Base-by-base conservation (phyloP, 768 basidiomycete species). In the Russula compacta region DNA sequence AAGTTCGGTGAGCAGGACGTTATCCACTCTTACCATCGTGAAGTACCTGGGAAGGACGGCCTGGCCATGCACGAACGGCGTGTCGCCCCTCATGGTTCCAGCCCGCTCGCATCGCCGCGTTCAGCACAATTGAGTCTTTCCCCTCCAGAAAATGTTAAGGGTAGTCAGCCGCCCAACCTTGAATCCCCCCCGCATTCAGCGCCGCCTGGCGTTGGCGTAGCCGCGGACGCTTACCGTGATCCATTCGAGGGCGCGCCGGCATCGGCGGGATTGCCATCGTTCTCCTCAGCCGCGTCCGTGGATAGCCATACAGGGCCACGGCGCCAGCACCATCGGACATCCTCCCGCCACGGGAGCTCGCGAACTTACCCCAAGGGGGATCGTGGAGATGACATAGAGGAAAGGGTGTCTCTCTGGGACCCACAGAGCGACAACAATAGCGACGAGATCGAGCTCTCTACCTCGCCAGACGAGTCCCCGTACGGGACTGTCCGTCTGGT, bases 1-100 rank as follows among this genome's bases (percentile, higher is more conserved):
- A 92, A 90, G 70, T 93, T 92, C 66, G 87, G 81, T 46, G 76
- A 77, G 35, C 77, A 86, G 67, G 88, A 91, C 59, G 68, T 90
- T 12, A 82, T 90, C 46, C 89, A 92, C 69, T 82, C 83, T 58
- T 92, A 92, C 69, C 81, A 83, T 12, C 84, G 85, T 7, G 76
- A 73, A 17, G 79, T 29, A 7, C 73, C 74, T 24, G 71, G 66
- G 53, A 65, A 55, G 57, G 66, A 64, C 32, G 66, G 76, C 29
- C 66, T 73, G 49, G 76, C 78, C 36, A 77, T 69, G 4, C 83
- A 84, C 59, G 78, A 81, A 58, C 80, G 77, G 59, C 74, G 81
- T 38, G 0, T 35, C 61, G 38, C 58, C 36, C 48, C 46, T 44
- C 59, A n/a, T 53, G 58, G 15, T 33, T 21, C 38, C 38, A 53